Percentiles rank a stretch among this genome's conserved stretches.
phyloP scores from a whole-genome alignment of 306 rosid species.

The Carpinus fangiana region DNA sequence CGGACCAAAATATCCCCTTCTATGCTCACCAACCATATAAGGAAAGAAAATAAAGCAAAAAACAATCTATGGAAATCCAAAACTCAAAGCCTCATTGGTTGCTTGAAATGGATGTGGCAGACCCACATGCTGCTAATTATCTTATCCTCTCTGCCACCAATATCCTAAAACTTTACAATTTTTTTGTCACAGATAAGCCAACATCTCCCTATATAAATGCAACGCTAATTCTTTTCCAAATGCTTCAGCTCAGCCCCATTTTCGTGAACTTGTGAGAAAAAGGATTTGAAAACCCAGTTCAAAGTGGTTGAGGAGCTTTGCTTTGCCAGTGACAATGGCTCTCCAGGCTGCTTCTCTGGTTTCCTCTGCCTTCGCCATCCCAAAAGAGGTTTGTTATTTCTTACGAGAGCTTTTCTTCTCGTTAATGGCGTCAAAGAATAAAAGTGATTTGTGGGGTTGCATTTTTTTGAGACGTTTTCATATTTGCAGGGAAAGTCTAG shows the following conservation, averaged over 20 bases:
- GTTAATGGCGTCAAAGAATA: not conserved
- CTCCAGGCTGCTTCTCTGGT: conserved; percentile 59
- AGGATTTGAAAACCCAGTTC: conserved; percentile 13
- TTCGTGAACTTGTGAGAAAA: not conserved
- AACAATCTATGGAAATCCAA: conserved; percentile 47
- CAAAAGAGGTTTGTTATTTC: conserved; percentile 48
- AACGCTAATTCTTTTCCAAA: conserved; percentile 4
- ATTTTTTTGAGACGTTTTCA: conserved; percentile 14
- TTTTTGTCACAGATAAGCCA: conserved; percentile 9
- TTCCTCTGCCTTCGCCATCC: conserved; percentile 50
- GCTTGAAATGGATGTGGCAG: conserved; percentile 40
- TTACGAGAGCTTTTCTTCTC: not conserved
- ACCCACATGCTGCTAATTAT: conserved; percentile 46
- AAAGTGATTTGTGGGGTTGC: not conserved
- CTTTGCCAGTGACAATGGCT: conserved; percentile 38
- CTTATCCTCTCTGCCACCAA: conserved; percentile 42
- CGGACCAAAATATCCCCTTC: conserved; percentile 33
- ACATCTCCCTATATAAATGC: conserved; percentile 21
- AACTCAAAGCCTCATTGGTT: conserved; percentile 43
- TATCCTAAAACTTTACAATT: conserved; percentile 3
- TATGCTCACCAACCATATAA: not conserved
- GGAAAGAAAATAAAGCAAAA: not conserved
- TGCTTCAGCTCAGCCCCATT: conserved; percentile 8
- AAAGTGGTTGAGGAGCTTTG: not conserved
- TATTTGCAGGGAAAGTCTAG: conserved; percentile 63